A percentile compares a stretch with the other conserved stretches of the same genome.
phyloP scores from a whole-genome alignment of 2,329 filamentous ascomycete species.

The Colletotrichum destructivum region DNA sequence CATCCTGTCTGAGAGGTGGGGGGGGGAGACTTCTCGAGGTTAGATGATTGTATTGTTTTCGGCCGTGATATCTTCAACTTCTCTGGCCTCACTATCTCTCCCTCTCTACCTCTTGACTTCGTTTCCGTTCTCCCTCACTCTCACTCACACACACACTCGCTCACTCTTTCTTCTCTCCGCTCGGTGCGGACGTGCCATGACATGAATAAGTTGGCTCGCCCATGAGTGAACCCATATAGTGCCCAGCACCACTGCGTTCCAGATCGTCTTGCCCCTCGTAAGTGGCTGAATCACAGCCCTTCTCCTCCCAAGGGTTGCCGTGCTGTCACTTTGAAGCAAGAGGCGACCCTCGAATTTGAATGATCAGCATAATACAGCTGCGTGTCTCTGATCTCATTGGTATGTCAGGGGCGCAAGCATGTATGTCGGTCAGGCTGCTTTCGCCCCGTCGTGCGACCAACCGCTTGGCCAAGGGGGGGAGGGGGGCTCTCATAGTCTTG shows the following conservation, averaged over 20 bases:
- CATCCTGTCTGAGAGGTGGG: neutral
- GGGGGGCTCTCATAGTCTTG: neutral
- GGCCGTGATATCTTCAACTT: neutral
- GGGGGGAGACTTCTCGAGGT: neutral
- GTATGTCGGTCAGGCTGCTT: neutral
- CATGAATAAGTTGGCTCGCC: no score
- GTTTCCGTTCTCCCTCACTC: no score
- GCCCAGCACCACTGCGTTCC: constrained; percentile 12
- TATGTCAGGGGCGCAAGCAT: constrained; percentile 15
- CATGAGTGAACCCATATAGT: neutral
- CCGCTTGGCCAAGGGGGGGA: neutral
- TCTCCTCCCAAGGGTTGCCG: neutral
- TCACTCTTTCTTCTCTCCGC: no score
- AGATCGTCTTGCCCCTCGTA: constrained; percentile 2
- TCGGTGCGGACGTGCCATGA: no score
- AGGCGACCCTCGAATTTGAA: neutral
- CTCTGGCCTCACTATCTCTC: no score
- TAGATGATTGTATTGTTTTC: neutral
- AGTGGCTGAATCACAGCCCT: neutral
- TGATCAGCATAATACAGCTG: neutral
- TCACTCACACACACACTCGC: no score
- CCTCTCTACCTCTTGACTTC: no score
- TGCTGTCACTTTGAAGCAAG: neutral
- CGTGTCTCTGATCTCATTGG: neutral
- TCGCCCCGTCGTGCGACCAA: neutral